Evolutionary conservation across 2,329 filamentous ascomycete species (phyloP).

Genomic region (Neofusicoccum umdonicola): DNA sequence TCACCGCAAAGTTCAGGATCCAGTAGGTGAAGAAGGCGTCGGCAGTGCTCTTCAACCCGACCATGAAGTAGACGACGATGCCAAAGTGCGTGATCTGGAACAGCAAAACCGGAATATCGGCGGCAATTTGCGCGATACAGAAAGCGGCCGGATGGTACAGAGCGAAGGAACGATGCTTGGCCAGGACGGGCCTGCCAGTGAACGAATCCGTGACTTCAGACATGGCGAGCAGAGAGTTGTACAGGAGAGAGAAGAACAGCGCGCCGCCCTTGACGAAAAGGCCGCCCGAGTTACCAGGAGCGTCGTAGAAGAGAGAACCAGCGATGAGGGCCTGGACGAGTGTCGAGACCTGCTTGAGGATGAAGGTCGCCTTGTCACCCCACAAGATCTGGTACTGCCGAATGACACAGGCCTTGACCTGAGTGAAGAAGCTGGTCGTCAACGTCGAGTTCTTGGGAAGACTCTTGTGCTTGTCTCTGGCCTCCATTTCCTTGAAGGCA

Average conservation of each 20-base stretch:
- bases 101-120: slow-evolving; percentile 54
- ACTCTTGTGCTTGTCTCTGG: slow-evolving; percentile 54
- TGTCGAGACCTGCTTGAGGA: slow-evolving; percentile 61
- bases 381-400: slow-evolving; percentile 66
- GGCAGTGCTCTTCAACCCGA: slow-evolving; percentile 67
- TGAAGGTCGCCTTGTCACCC: slow-evolving; percentile 62
- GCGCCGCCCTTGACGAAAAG: slow-evolving; percentile 64
- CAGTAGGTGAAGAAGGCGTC: slow-evolving; percentile 80
- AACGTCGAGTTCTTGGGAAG: slow-evolving; percentile 56
- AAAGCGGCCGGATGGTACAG: slow-evolving; percentile 81
- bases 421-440: slow-evolving; percentile 35
- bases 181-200: slow-evolving; percentile 70
- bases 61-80: slow-evolving; percentile 77
- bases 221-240: slow-evolving; percentile 62
- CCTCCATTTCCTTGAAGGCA: slow-evolving; percentile 54
- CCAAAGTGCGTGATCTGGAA: slow-evolving; percentile 60
- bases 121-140: slow-evolving; percentile 67
- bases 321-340: slow-evolving; percentile 60
- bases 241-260: slow-evolving; percentile 63
- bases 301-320: slow-evolving; percentile 67
- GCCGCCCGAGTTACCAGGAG: slow-evolving; percentile 56
- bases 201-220: slow-evolving; percentile 62
- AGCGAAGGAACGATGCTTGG: slow-evolving; percentile 83
- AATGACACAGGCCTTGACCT: slow-evolving; percentile 56
- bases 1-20: slow-evolving; percentile 66